Evolutionary conservation across 768 basidiomycete species (phyloP), one percentile per base, ranked within the genome.

Genomic region (Obba rivulosa): DNA sequence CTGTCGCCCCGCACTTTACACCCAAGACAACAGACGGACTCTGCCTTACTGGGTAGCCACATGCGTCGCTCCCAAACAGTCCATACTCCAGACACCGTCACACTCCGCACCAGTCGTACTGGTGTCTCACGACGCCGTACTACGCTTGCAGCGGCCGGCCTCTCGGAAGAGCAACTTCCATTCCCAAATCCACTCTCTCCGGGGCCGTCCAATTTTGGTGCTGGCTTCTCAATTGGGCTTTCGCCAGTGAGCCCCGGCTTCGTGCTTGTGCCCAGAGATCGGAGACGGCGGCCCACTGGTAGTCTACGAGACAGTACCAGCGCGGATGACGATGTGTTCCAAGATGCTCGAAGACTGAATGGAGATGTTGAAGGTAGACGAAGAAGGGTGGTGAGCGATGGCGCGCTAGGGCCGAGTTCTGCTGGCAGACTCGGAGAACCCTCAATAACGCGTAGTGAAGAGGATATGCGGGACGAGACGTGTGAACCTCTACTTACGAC

Each of bases 241-340:
- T 85, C 84, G 21, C 83, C 87, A 14, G 67, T 83, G 46, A 85
- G 83, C 57, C 87, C 87, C 25, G 87, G 87, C n/a, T 89, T 88
- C 56, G 71, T 75, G n/a, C 74, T 86, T 40, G 70, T 80, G 45
- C 83, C 83, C 18, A 63, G 68, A 41, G 74, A 78, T 54, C 65
- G 80, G 56, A 66, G 76, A 53, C 64, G 79, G 53, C 65, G 72
- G 49, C 28, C 13, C 28, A 31, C 28, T 7, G 28, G 28, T 7
- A 13, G 28, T 31, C 28, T 31, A 5, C 28, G 28, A 31, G 13
- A 31, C 28, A 13, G 28, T 13, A 31, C 28, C 7, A 31, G 28
- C 28, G 13, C 28, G 7, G 28, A 31, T 13, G 13, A 13, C 13
- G 28, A 31, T 31, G 7, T 13, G 5, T 5, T 31, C 28, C 28